Evolutionary conservation across 2,329 filamentous ascomycete genomes (phyloP), one percentile per base, ranked within the genome.

Genomic region (Talaromyces sp.): DNA sequence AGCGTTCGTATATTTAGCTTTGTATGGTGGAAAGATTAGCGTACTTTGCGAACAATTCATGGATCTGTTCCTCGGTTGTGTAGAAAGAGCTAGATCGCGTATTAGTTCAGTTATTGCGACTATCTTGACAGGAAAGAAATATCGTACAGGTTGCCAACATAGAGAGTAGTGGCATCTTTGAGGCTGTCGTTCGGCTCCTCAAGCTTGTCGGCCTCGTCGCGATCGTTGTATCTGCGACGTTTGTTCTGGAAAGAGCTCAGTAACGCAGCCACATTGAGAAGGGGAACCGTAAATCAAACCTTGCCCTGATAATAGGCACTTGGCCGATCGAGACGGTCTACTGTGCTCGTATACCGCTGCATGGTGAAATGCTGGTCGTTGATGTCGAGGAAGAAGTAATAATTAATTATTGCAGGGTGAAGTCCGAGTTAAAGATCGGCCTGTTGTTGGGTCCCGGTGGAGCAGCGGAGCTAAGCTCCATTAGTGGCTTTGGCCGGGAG

Each of bases 61-160:
- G 93, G 62, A 99, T 96, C 75, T 99, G 94, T 79, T 99, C 94
- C 75, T 99, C 94, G 60, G 94, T 99, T 26, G 94, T 99, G 82
- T 96, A 97, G 80, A 97, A 97, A 46, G 92, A 96, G 58, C 90
- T 61, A 27, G 29, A 8, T 21, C 67, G 4, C n/a, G 41, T 43
- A 14, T 57, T 35, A 57, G 27, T 29, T 19, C 35, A 29, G 14
- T 32, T 2, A 21, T 32, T 29, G 11, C 38, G 21, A 21, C 14
- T 27, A 31, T 26, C 8, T 19, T 24, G 5, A 8, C 26, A 24
- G 1, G 17, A 3, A 19, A 56, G 76, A 3, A 12, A 21, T 21
- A 21, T 5, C 88, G 67, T 81, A 95, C 85, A 99, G 82, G 75
- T 99, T 99, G 69, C 94, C 94, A 53, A 99, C 93, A 72, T 99